Base-by-base conservation (phyloP, 768 basidiomycete species). In the Pisolithus marmoratus region DNA sequence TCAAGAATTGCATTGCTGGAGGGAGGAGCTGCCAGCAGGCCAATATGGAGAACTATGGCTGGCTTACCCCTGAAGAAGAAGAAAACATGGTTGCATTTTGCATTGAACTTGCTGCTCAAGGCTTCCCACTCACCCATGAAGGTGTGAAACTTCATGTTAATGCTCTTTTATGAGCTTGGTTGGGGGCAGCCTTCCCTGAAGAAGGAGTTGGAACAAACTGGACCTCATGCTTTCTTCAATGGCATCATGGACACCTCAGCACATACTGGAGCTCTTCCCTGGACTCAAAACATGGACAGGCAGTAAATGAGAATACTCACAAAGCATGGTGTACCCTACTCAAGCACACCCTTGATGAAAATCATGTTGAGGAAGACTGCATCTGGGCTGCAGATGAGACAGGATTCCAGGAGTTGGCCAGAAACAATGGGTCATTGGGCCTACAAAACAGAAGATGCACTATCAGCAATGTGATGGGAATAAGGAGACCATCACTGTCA, bases 201-300 rank as follows among this genome's bases (percentile, higher is more conserved):
- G 31, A 22, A 12, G 68, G 72, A 34, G 66, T 74, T 29, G 71
- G 74, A 2, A 62, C 63, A 24, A 62, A 71, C 15, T 76, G 72
- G 73, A 68, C 68, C 2, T 31, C 61, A 14, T 44, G 53, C 11
- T 70, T 70, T 37, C 48, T 66, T 6, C 50, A 57, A 43, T 60
- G 63, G 51, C 63, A 76, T 50, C 46, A 44, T 2, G 52, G 68
- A 20, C 20, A 47, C 7, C 51, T 77, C 2, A 49, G 60, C n/a
- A 53, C 51, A 20, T 69, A 59, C 38, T 67, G 68, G 61, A 58
- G 68, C n/a, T 49, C 52, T 22, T 54, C 68, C 17, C 64, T 77
- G 0, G 72, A 78, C 22, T 53, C 55, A n/a, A 60, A 65, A 24
- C 59, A 64, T 17, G 72, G 64, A 1, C 60, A 56, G 11, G 72